Evolutionary conservation across 306 rosid genomes (phyloP).

Genomic region (Pterocarpus macrocarpus): DNA sequence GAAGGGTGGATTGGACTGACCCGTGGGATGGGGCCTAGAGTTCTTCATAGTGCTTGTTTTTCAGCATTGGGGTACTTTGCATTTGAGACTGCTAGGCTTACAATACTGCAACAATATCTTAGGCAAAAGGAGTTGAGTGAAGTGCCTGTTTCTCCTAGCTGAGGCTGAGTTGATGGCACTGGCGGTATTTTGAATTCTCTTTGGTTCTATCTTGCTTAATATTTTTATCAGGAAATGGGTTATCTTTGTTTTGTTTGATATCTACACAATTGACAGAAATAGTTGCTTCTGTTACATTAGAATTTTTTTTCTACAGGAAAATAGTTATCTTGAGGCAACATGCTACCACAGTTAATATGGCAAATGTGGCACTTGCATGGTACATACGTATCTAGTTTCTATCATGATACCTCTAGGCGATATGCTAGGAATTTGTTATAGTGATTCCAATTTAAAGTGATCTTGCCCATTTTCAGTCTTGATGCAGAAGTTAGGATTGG

Average conservation of each 20-base stretch:
- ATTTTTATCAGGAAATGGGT: background rate
- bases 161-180: conserved; percentile 42
- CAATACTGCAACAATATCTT: conserved; percentile 66
- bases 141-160: conserved; percentile 48
- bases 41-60: conserved; percentile 90
- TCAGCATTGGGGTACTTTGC: conserved; percentile 94
- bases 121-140: conserved; percentile 58
- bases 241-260: conserved; percentile 14
- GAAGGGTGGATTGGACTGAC: conserved; percentile 90
- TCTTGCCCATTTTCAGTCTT: background rate
- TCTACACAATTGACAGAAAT: background rate
- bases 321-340: conserved; percentile 2
- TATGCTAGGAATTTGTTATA: background rate
- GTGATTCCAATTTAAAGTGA: background rate
- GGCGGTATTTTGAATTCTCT: conserved; percentile 4
- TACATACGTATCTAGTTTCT: background rate
- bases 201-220: background rate
- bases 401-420: background rate
- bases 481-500: background rate
- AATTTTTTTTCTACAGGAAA: background rate
- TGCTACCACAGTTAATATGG: background rate
- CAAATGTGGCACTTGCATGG: background rate
- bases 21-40: conserved; percentile 93
- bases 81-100: conserved; percentile 90
- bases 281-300: conserved; percentile 2